These are phyloP conservation scores for Cerrena zonata DNA, from an alignment of 1,284 basidiomycete genomes.

Conservation along the genomic window DNA sequence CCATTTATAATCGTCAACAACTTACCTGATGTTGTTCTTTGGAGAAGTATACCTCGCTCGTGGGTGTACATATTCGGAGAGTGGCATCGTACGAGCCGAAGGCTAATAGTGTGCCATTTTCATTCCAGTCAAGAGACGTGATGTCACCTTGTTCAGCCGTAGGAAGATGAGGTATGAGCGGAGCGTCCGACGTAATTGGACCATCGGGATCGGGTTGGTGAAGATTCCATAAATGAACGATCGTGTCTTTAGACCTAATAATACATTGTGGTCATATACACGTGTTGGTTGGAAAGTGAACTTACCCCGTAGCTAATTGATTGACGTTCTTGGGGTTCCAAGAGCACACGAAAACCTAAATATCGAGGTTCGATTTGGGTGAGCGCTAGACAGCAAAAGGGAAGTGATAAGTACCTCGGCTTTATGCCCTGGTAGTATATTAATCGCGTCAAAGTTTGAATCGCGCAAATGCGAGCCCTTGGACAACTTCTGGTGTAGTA, in stretches of 20 bases:
- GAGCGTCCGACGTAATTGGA: background rate
- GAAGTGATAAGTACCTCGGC: slow-evolving; percentile 45
- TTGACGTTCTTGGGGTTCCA: slow-evolving; percentile 68
- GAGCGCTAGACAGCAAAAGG: background rate
- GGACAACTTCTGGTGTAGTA: background rate
- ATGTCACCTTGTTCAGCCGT: slow-evolving; percentile 50
- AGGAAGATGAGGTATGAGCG: slow-evolving; percentile 40
- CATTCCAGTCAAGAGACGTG: slow-evolving; percentile 71
- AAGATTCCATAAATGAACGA: slow-evolving; percentile 71
- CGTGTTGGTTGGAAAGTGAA: slow-evolving; percentile 10
- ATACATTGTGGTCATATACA: background rate
- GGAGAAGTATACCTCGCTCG: slow-evolving; percentile 55
- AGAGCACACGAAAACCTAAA: slow-evolving; percentile 72
- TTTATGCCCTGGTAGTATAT: slow-evolving; percentile 52
- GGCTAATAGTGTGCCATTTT: slow-evolving; percentile 64
- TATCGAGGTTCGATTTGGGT: background rate
- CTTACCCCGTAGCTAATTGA: slow-evolving; percentile 70
- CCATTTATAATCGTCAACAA: background rate
- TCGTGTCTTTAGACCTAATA: slow-evolving; percentile 67
- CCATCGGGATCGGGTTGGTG: slow-evolving; percentile 22
- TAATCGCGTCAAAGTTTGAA: slow-evolving; percentile 31
- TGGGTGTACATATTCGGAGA: slow-evolving; percentile 55
- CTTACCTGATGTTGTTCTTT: slow-evolving; percentile 58
- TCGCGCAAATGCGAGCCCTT: background rate
- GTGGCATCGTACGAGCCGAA: slow-evolving; percentile 70